Evolutionary conservation across 1,284 basidiomycete genomes (phyloP).

Genomic region (Pseudozyma tsukubaensis): DNA sequence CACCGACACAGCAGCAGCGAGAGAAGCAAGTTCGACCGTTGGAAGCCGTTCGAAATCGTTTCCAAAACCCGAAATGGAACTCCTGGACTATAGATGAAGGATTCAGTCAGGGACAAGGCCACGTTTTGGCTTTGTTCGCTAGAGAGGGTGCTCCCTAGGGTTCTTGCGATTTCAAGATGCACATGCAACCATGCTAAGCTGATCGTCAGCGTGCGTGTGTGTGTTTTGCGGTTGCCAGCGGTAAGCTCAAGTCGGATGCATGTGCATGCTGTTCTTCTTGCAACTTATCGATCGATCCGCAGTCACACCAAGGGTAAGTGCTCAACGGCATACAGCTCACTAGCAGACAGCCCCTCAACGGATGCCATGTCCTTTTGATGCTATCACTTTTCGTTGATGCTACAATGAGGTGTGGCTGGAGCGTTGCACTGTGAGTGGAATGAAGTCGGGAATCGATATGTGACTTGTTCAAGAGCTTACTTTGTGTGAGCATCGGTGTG

Average conservation of each 20-base stretch:
- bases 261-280: background rate
- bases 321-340: conserved; percentile 1
- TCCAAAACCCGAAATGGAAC: conserved; percentile 1
- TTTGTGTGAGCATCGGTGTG: background rate
- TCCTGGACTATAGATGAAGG: background rate
- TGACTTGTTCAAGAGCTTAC: too few relatives aligned
- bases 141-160: too few relatives aligned
- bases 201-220: conserved; percentile 6
- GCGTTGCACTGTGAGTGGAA: too few relatives aligned
- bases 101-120: conserved; percentile 3
- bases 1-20: too few relatives aligned
- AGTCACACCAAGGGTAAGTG: background rate
- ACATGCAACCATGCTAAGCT: too few relatives aligned
- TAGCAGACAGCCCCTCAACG: background rate
- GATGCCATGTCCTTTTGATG: too few relatives aligned
- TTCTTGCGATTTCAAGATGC: too few relatives aligned
- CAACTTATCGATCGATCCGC: conserved; percentile 17
- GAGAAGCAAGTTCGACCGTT: too few relatives aligned
- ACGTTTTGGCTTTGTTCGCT: conserved; percentile 2
- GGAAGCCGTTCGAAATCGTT: too few relatives aligned
- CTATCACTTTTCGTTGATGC: too few relatives aligned
- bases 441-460: too few relatives aligned
- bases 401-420: too few relatives aligned
- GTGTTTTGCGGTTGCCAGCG: background rate
- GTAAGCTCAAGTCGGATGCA: background rate